Evolutionary conservation across 345 rosid species (phyloP), one percentile per base, ranked within the genome.

Genomic region (Ceriops zippeliana): DNA sequence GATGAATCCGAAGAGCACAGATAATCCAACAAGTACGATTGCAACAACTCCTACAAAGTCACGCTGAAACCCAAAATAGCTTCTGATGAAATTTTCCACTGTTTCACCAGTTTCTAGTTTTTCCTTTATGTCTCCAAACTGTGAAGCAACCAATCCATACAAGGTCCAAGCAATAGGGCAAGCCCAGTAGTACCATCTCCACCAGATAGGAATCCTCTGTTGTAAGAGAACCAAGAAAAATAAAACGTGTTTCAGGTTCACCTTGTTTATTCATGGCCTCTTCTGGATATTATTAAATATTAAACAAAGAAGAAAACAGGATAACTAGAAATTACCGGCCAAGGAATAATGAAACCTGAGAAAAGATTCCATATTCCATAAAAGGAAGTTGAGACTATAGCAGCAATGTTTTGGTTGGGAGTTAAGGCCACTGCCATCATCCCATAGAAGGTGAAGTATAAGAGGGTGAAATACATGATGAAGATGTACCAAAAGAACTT

Each of bases 151-250:
- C 59, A 86, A 65, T 42, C 93, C 90, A 58, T 86, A 84, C 60
- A 88, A 32, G 17, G 84, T 83, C 89, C 89, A 88, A 8, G 89
- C 42, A 27, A 86, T 60, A 0, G 89, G 93, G 64, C 83, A 80
- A 6, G 54, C 21, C 90, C 93, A 86, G 62, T 65, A 86, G 74
- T 84, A 84, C 90, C 93, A 88, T 78, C 87, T 86, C 90, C 90
- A 88, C 93, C 93, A 86, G 20, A 80, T 34, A 2, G 90, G 90
- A 42, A 84, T 70, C 75, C 87, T 83, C 90, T 88, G 86, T 66
- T 53, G 67, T 26, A 56, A 21, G 8, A 10, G 6, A 56, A 56
- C 16, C 59, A 9, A 24, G 16, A 19, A 3, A 21, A 10, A 22
- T 11, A 3, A 67, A 19, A 16, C 8, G 49, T 35, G 64, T 10